Evolutionary conservation across 805 yeast species (phyloP).

Genomic region (Teunomyces gatunensis): DNA sequence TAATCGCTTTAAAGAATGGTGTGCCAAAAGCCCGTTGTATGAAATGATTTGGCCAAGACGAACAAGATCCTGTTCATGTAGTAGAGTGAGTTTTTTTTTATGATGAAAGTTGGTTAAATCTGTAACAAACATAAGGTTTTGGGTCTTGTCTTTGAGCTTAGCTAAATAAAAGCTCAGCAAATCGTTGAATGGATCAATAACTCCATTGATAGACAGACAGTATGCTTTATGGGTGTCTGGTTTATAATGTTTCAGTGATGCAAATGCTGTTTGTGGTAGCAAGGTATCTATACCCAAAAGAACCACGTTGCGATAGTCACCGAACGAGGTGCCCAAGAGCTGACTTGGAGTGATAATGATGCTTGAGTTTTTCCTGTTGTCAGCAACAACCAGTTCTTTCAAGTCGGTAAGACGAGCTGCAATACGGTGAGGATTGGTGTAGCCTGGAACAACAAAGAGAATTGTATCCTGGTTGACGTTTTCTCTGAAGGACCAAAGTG

Average conservation of each 20-base stretch:
- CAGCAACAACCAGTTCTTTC: background rate
- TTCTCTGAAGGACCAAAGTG: constrained; percentile 1
- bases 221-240: background rate
- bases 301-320: constrained; percentile 11
- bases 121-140: constrained; percentile 15
- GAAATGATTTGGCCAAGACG: constrained; percentile 16
- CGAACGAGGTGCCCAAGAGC: constrained; percentile 12
- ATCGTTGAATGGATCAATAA: constrained; percentile 19
- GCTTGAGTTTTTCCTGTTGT: background rate
- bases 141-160: constrained; percentile 16
- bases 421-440: constrained; percentile 6
- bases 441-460: constrained; percentile 17
- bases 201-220: constrained; percentile 13
- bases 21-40: constrained; percentile 10
- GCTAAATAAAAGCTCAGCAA: constrained; percentile 16
- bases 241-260: background rate
- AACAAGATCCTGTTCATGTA: constrained; percentile 8
- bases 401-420: background rate
- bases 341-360: constrained; percentile 11
- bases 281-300: constrained; percentile 19
- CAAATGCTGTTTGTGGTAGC: constrained; percentile 20
- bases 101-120: constrained; percentile 4
- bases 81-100: background rate
- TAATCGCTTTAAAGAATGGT: background rate
- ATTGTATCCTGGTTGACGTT: constrained; percentile 7